Base-by-base conservation (phyloP, 176 grass and related monocot species). In the Neostapfia colusana region DNA sequence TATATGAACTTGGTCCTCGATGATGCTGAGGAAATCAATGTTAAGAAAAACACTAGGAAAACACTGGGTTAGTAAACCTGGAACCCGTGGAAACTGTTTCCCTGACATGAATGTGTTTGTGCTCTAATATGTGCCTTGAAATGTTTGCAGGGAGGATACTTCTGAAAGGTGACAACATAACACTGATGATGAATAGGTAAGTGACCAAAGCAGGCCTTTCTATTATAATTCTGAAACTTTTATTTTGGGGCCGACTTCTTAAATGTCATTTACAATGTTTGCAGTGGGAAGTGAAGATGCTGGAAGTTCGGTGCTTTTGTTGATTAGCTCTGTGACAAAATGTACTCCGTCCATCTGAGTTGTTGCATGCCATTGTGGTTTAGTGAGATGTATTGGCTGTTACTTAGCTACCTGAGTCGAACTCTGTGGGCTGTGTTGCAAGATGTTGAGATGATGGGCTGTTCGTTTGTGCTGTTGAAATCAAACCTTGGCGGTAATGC, bases 1-100 rank as follows among this genome's bases (percentile, higher is more conserved):
- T 98, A 98, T 83, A 98, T 98, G 95, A 98, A 98, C 65, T 79
- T 95, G 80, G 95, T 98, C 49, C 91, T 98, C 0, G 95, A 98
- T 41, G 95, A 98, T 76, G 95, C 91, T 17, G 95, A 98, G 76
- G 91, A 97, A 85, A 77, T 91, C 65, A 91, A 97, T 54, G 44
- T 93, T 39, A 97, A 93, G 79, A 97, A 97, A 65, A 85, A 92
- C 48, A 92, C 87, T 20, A 94, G 81, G 70, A 98, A 98, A 71
- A 35, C 82, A 14, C 70, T 98, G 77, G 91, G 79, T 94, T 43
- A 86, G 86, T 86, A 46, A 31, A 71, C 65, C 35, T 84, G 14
- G 20, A 63, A 3, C 2, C 9, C 4, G 6, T 10, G 10, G 24
- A 65, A 51, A 23, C 18, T 36, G 16, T 10, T 27, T 28, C 26